Conservation (phyloP, 495 filamentous ascomycete species). For the Penicillium lividum region DNA sequence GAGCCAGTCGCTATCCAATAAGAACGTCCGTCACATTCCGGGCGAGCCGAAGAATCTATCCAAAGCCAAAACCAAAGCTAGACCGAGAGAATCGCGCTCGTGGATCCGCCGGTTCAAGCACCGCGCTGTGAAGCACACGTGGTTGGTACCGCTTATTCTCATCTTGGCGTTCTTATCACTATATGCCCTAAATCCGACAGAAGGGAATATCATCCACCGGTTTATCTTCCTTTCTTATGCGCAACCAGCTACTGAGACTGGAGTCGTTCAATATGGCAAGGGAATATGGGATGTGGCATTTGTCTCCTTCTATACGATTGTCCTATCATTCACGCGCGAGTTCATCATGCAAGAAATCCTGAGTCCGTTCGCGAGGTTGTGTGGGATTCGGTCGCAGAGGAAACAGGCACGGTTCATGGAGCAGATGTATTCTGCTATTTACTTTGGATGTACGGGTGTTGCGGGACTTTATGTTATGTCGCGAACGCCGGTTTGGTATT, state of each 20-base stretch:
- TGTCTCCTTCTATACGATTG: slow-evolving; percentile 78
- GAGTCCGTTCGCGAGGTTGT: slow-evolving; percentile 63
- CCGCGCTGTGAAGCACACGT: slow-evolving; percentile 40
- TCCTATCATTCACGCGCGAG: slow-evolving; percentile 84
- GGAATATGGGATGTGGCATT: slow-evolving; percentile 77
- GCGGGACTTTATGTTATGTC: slow-evolving; percentile 84
- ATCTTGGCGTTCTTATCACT: slow-evolving; percentile 56
- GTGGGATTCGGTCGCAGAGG: slow-evolving; percentile 61
- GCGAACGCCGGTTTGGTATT: slow-evolving; percentile 85
- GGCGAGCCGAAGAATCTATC: neutral
- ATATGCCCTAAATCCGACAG: slow-evolving; percentile 71
- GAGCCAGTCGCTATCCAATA: neutral
- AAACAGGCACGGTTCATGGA: slow-evolving; percentile 92
- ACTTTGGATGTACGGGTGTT: slow-evolving; percentile 78
- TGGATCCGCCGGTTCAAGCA: slow-evolving; percentile 52
- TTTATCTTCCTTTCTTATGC: slow-evolving; percentile 89
- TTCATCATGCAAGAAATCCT: slow-evolving; percentile 88
- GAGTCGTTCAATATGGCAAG: slow-evolving; percentile 73
- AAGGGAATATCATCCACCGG: slow-evolving; percentile 69
- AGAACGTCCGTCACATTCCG: neutral
- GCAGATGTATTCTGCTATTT: slow-evolving; percentile 86
- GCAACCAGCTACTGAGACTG: slow-evolving; percentile 42
- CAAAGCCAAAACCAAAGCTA: neutral
- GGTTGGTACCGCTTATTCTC: slow-evolving; percentile 69
- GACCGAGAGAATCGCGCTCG: slow-evolving; percentile 30